These are phyloP conservation scores for Cicer bijugum DNA, from an alignment of 306 rosid genomes.

Conservation along the genomic window DNA sequence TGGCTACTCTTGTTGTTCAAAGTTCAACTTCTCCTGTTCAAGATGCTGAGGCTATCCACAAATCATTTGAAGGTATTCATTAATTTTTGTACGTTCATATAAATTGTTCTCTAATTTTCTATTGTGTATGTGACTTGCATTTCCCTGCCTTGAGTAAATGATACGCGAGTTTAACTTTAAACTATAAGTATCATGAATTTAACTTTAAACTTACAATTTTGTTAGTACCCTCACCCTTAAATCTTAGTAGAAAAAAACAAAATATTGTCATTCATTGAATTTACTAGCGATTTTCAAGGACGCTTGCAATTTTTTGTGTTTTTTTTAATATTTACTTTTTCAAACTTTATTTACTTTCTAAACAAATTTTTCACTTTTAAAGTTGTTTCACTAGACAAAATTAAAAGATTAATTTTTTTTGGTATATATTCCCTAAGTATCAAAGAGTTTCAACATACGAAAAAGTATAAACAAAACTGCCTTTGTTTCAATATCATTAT, in stretches of 20 bases:
- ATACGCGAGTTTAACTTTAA: background rate
- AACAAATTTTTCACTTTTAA: no score
- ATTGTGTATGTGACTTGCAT: slow-evolving; percentile 11
- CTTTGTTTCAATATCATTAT: background rate
- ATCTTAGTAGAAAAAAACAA: no score
- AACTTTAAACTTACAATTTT: background rate
- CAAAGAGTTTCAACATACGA: background rate
- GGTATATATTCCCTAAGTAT: background rate
- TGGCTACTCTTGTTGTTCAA: slow-evolving; percentile 55
- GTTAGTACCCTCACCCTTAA: no score
- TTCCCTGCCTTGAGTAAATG: background rate
- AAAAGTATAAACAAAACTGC: background rate
- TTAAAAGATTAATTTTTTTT: no score
- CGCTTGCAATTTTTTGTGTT: no score
- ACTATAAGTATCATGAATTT: no score
- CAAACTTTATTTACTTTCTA: no score
- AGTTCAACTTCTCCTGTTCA: slow-evolving; percentile 44
- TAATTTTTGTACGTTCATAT: background rate
- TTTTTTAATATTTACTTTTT: no score
- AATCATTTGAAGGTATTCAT: slow-evolving; percentile 56
- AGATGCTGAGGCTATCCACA: slow-evolving; percentile 63
- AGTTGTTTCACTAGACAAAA: no score
- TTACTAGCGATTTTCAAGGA: no score
- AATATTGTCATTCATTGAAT: no score
- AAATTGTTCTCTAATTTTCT: background rate